Evolutionary conservation across 2,329 filamentous ascomycete genomes (phyloP).

Genomic region (Nannizziopsis barbatae): DNA sequence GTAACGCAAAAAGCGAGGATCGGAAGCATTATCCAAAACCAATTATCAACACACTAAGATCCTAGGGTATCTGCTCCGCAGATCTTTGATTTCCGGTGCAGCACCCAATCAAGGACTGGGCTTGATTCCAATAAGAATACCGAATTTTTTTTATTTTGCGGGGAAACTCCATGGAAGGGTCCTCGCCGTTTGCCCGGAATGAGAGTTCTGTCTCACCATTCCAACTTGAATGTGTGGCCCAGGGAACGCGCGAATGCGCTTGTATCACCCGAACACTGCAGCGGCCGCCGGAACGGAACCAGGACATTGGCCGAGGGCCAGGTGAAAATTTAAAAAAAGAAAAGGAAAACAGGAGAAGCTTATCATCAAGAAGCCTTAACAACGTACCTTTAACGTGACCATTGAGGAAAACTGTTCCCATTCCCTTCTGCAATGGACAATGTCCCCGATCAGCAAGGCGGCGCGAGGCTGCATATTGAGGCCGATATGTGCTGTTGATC

Average conservation of each 20-base stretch:
- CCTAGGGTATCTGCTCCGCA: neutral
- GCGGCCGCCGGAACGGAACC: neutral
- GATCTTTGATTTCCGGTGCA: constrained; percentile 2
- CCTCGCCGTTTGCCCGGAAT: neutral
- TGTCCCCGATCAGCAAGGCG: constrained; percentile 37
- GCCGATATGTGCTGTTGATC: neutral
- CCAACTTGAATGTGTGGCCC: neutral
- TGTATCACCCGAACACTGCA: constrained; percentile 4
- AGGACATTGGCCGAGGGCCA: neutral
- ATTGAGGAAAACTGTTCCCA: constrained; percentile 35
- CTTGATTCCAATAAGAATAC: neutral
- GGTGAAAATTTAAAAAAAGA: neutral
- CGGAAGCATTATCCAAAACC: constrained; percentile 1
- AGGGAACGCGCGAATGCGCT: constrained; percentile 3
- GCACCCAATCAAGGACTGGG: constrained; percentile 1
- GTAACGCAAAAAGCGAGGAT: neutral
- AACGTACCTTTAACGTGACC: constrained; percentile 32
- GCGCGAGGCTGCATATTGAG: constrained; percentile 26
- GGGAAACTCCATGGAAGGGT: neutral
- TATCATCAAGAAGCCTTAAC: neutral
- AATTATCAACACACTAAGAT: neutral
- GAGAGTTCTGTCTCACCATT: constrained; percentile 5
- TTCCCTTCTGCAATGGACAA: constrained; percentile 34
- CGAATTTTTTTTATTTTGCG: neutral
- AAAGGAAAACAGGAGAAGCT: neutral